These are phyloP conservation scores for Acanthamoeba quina DNA, from an alignment of 208 protist species.

Conservation along the genomic window DNA sequence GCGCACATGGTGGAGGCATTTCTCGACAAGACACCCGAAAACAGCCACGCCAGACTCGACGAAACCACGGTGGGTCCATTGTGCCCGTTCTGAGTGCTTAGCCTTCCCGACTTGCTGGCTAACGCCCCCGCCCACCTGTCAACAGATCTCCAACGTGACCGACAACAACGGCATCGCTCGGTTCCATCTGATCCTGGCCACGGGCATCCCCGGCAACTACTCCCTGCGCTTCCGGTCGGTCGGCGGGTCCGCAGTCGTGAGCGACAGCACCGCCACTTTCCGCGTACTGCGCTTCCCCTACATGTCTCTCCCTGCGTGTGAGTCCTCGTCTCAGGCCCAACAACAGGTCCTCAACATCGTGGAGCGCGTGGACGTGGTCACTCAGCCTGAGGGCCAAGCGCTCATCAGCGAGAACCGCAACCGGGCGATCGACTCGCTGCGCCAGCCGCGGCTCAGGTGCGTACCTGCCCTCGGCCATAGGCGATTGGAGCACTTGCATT, in stretches of 20 bases:
- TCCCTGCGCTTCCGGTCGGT: conserved; percentile 15
- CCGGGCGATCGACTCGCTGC: not conserved
- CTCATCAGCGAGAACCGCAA: conserved; percentile 11
- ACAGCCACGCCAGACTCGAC: conserved; percentile 44
- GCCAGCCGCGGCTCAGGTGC: not conserved
- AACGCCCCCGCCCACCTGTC: not conserved
- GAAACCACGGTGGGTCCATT: not conserved
- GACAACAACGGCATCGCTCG: not conserved
- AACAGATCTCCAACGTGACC: conserved; percentile 15
- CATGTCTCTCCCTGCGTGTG: not conserved
- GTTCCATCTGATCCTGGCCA: not conserved
- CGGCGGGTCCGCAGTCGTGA: no score
- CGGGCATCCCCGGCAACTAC: conserved; percentile 21
- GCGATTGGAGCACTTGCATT: no score
- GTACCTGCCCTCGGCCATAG: not conserved
- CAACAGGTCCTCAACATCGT: conserved; percentile 41
- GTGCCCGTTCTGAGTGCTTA: not conserved
- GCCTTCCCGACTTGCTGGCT: not conserved
- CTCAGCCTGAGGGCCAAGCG: not conserved
- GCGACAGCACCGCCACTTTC: not conserved
- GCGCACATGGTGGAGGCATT: not conserved
- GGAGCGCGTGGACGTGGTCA: not conserved
- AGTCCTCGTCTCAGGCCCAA: not conserved
- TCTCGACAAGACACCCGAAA: not conserved
- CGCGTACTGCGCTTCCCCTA: not conserved